Base-by-base conservation (phyloP, 1,284 basidiomycete genomes). In the Melampsora abietis-canadensis region DNA sequence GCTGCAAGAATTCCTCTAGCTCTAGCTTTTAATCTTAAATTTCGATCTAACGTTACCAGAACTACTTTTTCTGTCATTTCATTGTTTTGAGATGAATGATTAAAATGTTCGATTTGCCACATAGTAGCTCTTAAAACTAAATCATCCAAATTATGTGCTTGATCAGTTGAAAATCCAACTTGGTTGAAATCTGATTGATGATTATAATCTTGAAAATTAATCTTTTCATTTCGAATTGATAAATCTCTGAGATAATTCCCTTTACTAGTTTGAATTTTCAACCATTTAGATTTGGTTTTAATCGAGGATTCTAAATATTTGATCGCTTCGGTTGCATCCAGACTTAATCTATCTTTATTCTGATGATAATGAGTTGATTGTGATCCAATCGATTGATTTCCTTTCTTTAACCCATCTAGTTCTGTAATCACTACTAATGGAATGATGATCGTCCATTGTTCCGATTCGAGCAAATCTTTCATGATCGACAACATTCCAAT, bases 391-490 rank as follows among this genome's bases (percentile, higher is more conserved):
- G 61, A 63, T 81, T 84, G 19, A 87, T 86, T 0, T 84, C 77
- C 79, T 92, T 91, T 85, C 0, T 87, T 86, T 44, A 98, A 86
- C 15, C 94, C 93, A 79, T 98, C 95, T 12, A 98, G 88, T 80
- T 98, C 95, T 85, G 94, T 97, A 79, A 98, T 87, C 72, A 96
- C 95, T 78, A 93, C 93, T 1, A 97, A 86, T 3, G 95, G 95
- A 0, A 98, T 85, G 72, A 98, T 85, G 66, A 96, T 85, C 0
- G 91, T 96, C 93, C 93, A 98, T 57, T 85, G 85, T 37, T 88
- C 84, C 77, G 88, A 88, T 81, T 95, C 90, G 76, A 98, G 85
- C 75, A 98, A 85, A 14, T 88, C 86, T 2, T 87, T 82, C 76
- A 98, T 86, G 76, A 90, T 84, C 0, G 87, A 82, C 5, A 95